Percentiles rank a stretch among this genome's conserved stretches.
phyloP scores from a whole-genome alignment of 805 yeast genomes.

The Yarrowia sp. region DNA sequence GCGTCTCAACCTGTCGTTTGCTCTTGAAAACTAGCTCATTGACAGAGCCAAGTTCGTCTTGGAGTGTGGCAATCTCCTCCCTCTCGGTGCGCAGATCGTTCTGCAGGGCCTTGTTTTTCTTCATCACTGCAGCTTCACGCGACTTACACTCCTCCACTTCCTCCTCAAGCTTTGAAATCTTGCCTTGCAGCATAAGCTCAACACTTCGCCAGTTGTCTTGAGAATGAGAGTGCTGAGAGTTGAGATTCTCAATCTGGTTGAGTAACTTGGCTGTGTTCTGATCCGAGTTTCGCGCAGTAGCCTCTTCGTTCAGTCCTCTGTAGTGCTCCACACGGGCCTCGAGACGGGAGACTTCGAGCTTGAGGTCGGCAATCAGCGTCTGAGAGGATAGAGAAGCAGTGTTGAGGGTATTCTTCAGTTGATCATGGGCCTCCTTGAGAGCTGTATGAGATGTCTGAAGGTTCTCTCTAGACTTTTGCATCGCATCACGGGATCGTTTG shows the following conservation, averaged over 20 bases:
- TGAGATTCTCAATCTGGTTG: slow-evolving; percentile 53
- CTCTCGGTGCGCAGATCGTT: slow-evolving; percentile 25
- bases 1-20: background rate
- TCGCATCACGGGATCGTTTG: background rate
- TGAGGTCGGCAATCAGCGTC: slow-evolving; percentile 27
- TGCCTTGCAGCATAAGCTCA: slow-evolving; percentile 59
- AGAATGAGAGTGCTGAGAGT: slow-evolving; percentile 68
- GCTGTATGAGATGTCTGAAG: background rate
- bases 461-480: background rate
- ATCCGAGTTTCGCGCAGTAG: slow-evolving; percentile 33
- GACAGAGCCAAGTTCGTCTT: slow-evolving; percentile 26
- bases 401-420: slow-evolving; percentile 13
- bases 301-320: slow-evolving; percentile 58
- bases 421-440: slow-evolving; percentile 32
- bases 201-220: slow-evolving; percentile 80
- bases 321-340: slow-evolving; percentile 69
- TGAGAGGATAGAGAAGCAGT: slow-evolving; percentile 1
- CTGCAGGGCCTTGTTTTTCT: slow-evolving; percentile 27
- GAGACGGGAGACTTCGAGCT: slow-evolving; percentile 43
- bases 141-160: slow-evolving; percentile 29
- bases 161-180: slow-evolving; percentile 40
- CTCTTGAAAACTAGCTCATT: slow-evolving; percentile 21
- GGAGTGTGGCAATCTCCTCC: slow-evolving; percentile 27
- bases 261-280: slow-evolving; percentile 40
- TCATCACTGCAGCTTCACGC: slow-evolving; percentile 29